Evolutionary conservation across 129 eudicot species (phyloP), one percentile per base, ranked within the genome.

Genomic region (Gnaphalium uliginosum): DNA sequence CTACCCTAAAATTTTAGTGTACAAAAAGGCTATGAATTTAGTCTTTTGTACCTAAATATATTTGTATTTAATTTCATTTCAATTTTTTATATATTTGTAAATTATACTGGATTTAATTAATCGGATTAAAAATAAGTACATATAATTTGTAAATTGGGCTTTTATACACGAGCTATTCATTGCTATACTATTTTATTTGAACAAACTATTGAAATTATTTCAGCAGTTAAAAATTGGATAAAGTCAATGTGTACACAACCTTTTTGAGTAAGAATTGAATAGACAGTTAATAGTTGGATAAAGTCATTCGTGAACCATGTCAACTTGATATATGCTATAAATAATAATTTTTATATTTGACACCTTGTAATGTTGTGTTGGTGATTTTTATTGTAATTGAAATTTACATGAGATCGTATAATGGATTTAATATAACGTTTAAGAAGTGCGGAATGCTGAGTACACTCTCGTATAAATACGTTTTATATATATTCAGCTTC

Each of bases 1-100:
- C 13, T 74, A 68, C 60, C 60, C 51, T 19, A 66, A 66, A 15
- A 30, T 65, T 56, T 41, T 56, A 24, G 43, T 25, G 37, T 23
- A 61, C 3, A 62, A 29, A 63, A 43, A 14, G 10, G 19, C 14
- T 46, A 43, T 46, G 30, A 26, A 26, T 17, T 23, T 11, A 46
- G 53, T 62, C 15, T 72, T 68, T n/a, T 39, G 60, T 39, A 69
- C 39, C 27, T 11, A 37, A 23, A 22, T n/a, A 14, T 61, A 18
- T 18, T 57, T 54, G 3, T 21, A 22, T 57, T 57, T 19, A 2
- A 57, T 21, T n/a, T 21, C 53, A 46, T 14, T 46, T 46, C 18
- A 1, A 13, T 2, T 14, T 13, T 46, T 9, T 9, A n/a, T n/a
- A n/a, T n/a, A n/a, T 1, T 8, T 39, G 46, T 10, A 9, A 39